Base-by-base conservation (phyloP, 1,284 basidiomycete species). In the Tilletiopsis washingtonensis region DNA sequence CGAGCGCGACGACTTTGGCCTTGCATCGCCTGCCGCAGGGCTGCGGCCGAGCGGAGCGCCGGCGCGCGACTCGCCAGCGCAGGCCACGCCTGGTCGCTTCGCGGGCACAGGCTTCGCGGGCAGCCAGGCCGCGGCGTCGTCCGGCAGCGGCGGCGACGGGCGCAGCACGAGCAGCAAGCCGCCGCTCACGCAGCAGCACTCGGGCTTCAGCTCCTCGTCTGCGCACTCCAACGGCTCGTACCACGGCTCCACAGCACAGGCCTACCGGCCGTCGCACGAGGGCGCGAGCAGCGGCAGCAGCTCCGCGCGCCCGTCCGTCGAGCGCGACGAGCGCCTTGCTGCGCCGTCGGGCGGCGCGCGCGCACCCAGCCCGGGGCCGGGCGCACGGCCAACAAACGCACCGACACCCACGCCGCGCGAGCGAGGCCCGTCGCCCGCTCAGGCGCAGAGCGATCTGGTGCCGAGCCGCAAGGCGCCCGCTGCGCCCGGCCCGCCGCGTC, bases 1-100 rank as follows among this genome's bases (percentile, higher is more conserved):
- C n/a, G 86, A 87, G 55, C 76, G 86, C 68, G 88, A 91, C 64
- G 83, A 85, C 24, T 75, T 67, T 44, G 70, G 70, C n/a, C 62
- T 72, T n/a, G 70, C 67, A 34, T 59, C 63, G 1, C 64, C 69
- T 0, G 70, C 64, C 29, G 70, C 70, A 65, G 70, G 70, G 45
- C 29, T 71, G 21, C 69, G 68, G 40, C 45, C 69, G 14, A 67
- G 69, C 34, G 54, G 61, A 43, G 59, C 56, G 27, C 53, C 62
- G 27, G 52, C 57, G 17, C 32, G 32, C 2, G 38, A 20, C 21
- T 11, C 38, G n/a, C 19, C 38, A n/a, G 15, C 12, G n/a, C 26
- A 44, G 17, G 37, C 49, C 29, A 51, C 24, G 20, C 50, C 45
- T 14, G 51, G 43, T 21, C 44, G 54, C n/a, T 56, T 56, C 34